phyloP scores from a whole-genome alignment of 1,284 basidiomycete species.

The Boletus semigastroideus region DNA sequence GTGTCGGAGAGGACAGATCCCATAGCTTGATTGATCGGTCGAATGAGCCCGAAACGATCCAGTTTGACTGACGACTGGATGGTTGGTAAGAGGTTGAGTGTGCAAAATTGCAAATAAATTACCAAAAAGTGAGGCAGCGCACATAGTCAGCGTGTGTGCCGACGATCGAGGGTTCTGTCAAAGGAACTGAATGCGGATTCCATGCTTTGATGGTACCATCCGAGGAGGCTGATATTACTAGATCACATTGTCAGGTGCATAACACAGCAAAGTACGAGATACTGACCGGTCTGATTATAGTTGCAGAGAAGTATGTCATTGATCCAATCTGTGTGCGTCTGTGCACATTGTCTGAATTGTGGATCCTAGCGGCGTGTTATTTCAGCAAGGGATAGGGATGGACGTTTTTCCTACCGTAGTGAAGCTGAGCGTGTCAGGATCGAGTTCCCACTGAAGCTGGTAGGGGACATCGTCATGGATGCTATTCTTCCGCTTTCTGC shows the following conservation, averaged over 20 bases:
- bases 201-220: conserved; percentile 95
- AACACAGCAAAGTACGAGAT: conserved; percentile 17
- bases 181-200: conserved; percentile 73
- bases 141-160: conserved; percentile 95
- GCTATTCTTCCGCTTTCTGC: conserved; percentile 38
- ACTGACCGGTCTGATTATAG: conserved; percentile 80
- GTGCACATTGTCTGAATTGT: conserved; percentile 79
- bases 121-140: conserved; percentile 80
- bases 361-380: conserved; percentile 40
- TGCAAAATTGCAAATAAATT: conserved; percentile 16
- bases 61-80: conserved; percentile 68
- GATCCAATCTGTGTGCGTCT: conserved; percentile 93
- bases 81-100: conserved; percentile 16
- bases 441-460: conserved; percentile 80
- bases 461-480: conserved; percentile 48
- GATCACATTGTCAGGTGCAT: conserved; percentile 5
- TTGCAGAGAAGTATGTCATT: conserved; percentile 95
- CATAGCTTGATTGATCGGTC: conserved; percentile 93
- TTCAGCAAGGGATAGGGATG: conserved; percentile 2
- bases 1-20: conserved; percentile 56
- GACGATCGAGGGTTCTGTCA: conserved; percentile 63
- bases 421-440: conserved; percentile 46
- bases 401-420: conserved; percentile 46
- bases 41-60: conserved; percentile 93
- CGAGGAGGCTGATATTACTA: conserved; percentile 92